Conservation (phyloP, 257 asterid species). For the Solanum ahanhuiri region DNA sequence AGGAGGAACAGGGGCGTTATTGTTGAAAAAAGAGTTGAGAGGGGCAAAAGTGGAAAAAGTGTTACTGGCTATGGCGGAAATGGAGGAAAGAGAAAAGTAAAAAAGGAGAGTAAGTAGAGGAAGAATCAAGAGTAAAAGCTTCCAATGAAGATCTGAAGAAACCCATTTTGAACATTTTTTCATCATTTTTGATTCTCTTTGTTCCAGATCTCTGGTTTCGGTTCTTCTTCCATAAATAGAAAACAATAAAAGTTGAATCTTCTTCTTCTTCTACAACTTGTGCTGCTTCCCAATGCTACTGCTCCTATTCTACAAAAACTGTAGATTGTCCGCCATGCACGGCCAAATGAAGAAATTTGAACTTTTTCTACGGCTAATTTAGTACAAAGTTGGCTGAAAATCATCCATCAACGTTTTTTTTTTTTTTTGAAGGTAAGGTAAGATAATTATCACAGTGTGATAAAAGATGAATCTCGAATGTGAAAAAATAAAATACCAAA, state of each 20-base stretch:
- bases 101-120: conserved; percentile 38
- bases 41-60: conserved; percentile 13
- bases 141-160: conserved; percentile 50
- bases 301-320: not conserved
- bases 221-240: not conserved
- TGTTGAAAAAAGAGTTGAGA: conserved; percentile 38
- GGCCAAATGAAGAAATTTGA: not conserved
- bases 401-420: not conserved
- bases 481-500: not conserved
- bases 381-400: not conserved
- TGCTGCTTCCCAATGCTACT: not conserved
- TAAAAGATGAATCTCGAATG: not conserved
- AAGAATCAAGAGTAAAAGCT: conserved; percentile 38
- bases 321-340: not conserved
- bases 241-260: not conserved
- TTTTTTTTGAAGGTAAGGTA: not conserved
- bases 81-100: conserved; percentile 33
- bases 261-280: not conserved
- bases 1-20: not conserved
- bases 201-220: not conserved
- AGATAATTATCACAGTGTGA: not conserved
- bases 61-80: conserved; percentile 11
- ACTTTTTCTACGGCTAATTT: not conserved
- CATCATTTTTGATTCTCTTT: conserved; percentile 11
- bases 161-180: conserved; percentile 7